Evolutionary conservation across 768 basidiomycete species (phyloP).

Genomic region (Amyloporia xantha): DNA sequence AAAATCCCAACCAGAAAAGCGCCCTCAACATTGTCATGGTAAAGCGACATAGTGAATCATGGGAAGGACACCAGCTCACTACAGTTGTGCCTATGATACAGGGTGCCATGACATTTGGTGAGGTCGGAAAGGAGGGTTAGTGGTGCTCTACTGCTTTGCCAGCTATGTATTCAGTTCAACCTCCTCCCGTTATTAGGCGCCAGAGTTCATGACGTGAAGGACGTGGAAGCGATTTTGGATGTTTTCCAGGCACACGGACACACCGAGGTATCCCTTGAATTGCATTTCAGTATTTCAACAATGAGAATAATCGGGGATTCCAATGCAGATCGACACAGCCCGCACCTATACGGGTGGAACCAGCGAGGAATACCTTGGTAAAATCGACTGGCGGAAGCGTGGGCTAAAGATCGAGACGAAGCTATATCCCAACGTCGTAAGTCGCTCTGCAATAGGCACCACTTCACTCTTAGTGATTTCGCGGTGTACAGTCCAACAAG

Average conservation of each 20-base stretch:
- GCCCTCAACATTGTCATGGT: constrained; percentile 48
- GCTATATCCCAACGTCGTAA: constrained; percentile 20
- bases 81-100: too few species aligned
- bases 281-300: too few species aligned
- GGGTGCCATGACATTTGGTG: constrained; percentile 55
- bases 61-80: too few species aligned
- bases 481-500: constrained; percentile 10
- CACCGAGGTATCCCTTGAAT: constrained; percentile 34
- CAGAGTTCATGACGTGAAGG: constrained; percentile 41
- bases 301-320: too few species aligned
- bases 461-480: neutral
- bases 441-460: neutral
- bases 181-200: constrained; percentile 23
- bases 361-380: constrained; percentile 37
- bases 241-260: constrained; percentile 51
- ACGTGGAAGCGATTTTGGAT: constrained; percentile 47
- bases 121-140: constrained; percentile 35
- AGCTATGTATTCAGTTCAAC: constrained; percentile 2
- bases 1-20: constrained; percentile 29
- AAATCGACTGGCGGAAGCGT: constrained; percentile 41
- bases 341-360: constrained; percentile 25
- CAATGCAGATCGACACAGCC: constrained; percentile 25
- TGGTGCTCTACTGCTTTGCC: neutral
- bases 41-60: too few species aligned
- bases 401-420: constrained; percentile 57